Base-by-base conservation (phyloP, 352 stramenopile species). In the Globisporangium abappressorium region DNA sequence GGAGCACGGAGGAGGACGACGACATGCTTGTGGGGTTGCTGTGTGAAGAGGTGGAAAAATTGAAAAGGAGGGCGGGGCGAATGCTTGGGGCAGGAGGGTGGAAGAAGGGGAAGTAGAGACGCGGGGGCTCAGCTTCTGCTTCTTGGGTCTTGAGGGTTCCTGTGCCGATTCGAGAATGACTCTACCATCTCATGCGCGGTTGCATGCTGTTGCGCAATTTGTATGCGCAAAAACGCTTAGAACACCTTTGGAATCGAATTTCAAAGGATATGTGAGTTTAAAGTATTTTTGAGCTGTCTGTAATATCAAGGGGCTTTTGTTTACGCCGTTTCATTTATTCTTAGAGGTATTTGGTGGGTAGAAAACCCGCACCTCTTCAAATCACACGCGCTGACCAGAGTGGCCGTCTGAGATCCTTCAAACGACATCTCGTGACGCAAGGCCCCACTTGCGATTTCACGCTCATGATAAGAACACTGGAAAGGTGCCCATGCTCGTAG, bases 1-100 rank as follows among this genome's bases (percentile, higher is more conserved):
- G 87, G 36, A 93, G 70, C 54, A 81, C 80, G 0, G 81, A 68
- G 18, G 78, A 86, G 24, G 83, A 90, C 5, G 83, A 91, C 28
- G 82, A 81, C 71, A 85, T 22, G 43, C 55, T 69, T 30, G 5
- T 53, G 26, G 18, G n/a, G 55, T 46, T 53, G 22, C 9, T 49
- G 38, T 30, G 57, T 3, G 54, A n/a, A 30, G 28, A 64, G 33
- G 28, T 65, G 15, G 49, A 33, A 30, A 4, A 24, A 24, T 28
- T 33, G 56, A 47, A 61, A 59, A 64, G 65, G 60, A 57, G 18
- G 5, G 54, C 15, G 2, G 15, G 14, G 9, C 26, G 26, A 34
- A 56, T 64, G 33, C 38, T 64, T 55, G 58, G 41, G 58, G 9
- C 41, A 64, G 58, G 38, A 61, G 38, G 24, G 5, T 22, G 38